Conservation (phyloP, 495 filamentous ascomycete species). For the Penicillium lividum region DNA sequence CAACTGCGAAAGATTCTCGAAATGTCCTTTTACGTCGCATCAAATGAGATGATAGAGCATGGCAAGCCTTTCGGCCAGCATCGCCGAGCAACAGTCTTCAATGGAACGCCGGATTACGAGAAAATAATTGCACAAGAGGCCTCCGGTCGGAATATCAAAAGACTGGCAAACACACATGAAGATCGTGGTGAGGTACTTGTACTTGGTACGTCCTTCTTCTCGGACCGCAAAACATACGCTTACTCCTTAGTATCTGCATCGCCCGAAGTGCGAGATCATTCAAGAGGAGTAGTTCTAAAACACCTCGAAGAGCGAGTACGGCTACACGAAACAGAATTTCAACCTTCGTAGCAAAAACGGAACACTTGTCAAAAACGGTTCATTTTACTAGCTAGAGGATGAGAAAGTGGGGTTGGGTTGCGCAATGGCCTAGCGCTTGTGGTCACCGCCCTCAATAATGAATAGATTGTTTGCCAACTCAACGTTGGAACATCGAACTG, state of each 20-base stretch:
- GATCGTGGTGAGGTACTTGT: slow-evolving; percentile 8
- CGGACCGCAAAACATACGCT: neutral
- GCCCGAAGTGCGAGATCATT: slow-evolving; percentile 3
- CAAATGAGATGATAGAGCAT: slow-evolving; percentile 7
- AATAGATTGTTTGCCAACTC: too few relatives aligned
- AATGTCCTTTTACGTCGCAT: slow-evolving; percentile 18
- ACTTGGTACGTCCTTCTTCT: slow-evolving; percentile 6
- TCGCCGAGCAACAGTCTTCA: slow-evolving; percentile 9
- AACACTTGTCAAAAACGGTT: too few relatives aligned
- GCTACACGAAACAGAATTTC: slow-evolving; percentile 9
- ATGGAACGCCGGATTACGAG: slow-evolving; percentile 7
- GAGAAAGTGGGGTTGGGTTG: too few relatives aligned
- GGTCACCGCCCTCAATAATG: too few relatives aligned
- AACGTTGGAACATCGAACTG: too few relatives aligned
- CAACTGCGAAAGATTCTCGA: slow-evolving; percentile 17
- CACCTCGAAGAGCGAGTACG: slow-evolving; percentile 11
- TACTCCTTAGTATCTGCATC: slow-evolving; percentile 11
- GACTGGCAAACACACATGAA: slow-evolving; percentile 12
- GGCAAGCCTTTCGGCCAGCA: slow-evolving; percentile 11
- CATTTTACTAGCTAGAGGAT: too few relatives aligned
- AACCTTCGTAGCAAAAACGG: neutral
- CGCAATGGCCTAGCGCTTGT: too few relatives aligned
- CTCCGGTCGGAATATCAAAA: slow-evolving; percentile 9
- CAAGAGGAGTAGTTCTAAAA: slow-evolving; percentile 8
- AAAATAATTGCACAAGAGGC: slow-evolving; percentile 13